Evolutionary conservation across 495 filamentous ascomycete species (phyloP), one percentile per base, ranked within the genome.

Genomic region (Peziza echinospora): DNA sequence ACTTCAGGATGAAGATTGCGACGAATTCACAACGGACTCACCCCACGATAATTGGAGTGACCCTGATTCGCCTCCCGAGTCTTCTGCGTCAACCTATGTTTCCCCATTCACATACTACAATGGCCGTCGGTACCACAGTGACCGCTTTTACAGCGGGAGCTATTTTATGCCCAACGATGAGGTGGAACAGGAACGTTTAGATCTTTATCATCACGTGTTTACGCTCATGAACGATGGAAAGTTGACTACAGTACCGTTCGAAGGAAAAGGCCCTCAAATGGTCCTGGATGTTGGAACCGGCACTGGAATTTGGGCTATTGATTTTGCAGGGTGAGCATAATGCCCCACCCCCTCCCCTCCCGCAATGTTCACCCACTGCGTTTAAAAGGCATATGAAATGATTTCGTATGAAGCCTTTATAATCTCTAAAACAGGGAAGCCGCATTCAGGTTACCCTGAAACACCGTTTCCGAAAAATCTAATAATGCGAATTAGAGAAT

Each of bases 221-320:
- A 43, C 53, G 8, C 44, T 48, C 22, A 16, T 52, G 17, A 41
- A 19, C 19, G 24, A 50, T 22, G 54, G 50, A 22, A 48, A 55
- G 45, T 52, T 55, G 44, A 45, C 50, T 42, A 44, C 48, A 10
- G 47, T 47, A 16, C 56, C 56, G 10, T 23, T 59, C 11, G 41
- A 43, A 9, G n/a, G n/a, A n/a, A n/a, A n/a, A n/a, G 21, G 22
- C 11, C 11, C 22, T 22, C n/a, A 23, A n/a, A 43, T 10, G 5
- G 67, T 73, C 6, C 61, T 75, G 2, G 71, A 75, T 44, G 56
- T 75, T 30, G 72, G 71, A 21, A 71, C 68, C 17, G 72, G 72
- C 43, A 73, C 72, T 13, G 72, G 69, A 44, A 62, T 66, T 48
- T 64, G 59, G 57, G 59, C 59, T 1, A 54, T 62, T 26, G 60